Conservation (phyloP, 2,329 filamentous ascomycete genomes). For the Fonsecaea pedrosoi region DNA sequence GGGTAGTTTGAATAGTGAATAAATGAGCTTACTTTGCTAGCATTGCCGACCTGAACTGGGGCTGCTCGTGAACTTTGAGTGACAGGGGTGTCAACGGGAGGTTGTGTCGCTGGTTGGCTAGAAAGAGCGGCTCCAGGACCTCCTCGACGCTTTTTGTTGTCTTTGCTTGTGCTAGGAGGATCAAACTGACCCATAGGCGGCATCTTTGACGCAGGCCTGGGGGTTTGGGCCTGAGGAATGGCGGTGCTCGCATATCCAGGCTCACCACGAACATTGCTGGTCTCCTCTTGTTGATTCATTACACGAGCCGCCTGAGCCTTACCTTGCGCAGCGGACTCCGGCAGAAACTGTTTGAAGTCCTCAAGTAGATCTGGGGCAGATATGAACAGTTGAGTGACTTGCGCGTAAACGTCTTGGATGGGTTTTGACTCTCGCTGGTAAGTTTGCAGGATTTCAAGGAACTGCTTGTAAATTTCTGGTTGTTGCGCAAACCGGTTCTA, state of each 20-base stretch:
- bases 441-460: conserved; percentile 95
- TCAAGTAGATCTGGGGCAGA: conserved; percentile 92
- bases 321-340: conserved; percentile 79
- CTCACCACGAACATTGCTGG: conserved; percentile 67
- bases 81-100: conserved; percentile 45
- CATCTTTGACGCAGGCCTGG: conserved; percentile 68
- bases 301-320: conserved; percentile 65
- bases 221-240: conserved; percentile 56
- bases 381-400: conserved; percentile 93
- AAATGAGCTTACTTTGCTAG: conserved; percentile 58
- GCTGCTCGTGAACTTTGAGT: conserved; percentile 46
- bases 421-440: conserved; percentile 98
- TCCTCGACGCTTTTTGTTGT: conserved; percentile 84
- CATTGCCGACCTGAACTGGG: conserved; percentile 50
- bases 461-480: conserved; percentile 99
- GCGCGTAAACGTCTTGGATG: conserved; percentile 96
- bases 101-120: conserved; percentile 42
- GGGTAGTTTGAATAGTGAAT: conserved; percentile 8
- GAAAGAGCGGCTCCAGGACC: conserved; percentile 50
- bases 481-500: conserved; percentile 96
- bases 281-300: conserved; percentile 67
- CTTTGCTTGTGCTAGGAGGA: conserved; percentile 80
- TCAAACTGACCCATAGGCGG: conserved; percentile 96
- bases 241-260: conserved; percentile 52
- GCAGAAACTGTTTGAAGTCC: conserved; percentile 98